Evolutionary conservation across 306 rosid genomes (phyloP).

Genomic region (Inga leiocalycina): DNA sequence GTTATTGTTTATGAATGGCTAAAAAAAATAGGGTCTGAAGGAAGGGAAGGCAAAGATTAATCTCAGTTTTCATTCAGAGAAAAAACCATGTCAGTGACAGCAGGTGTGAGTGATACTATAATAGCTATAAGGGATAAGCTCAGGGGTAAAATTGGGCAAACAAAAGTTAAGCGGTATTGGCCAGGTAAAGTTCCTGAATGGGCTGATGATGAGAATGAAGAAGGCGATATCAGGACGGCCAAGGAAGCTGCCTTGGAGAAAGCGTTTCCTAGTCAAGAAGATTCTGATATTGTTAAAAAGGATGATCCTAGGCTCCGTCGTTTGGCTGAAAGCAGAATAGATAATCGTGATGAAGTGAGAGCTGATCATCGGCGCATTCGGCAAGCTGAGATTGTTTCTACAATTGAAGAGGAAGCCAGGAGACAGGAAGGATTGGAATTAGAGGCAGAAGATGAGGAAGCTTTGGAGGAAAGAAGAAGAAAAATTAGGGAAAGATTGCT

Average conservation of each 20-base stretch:
- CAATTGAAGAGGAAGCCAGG: constrained; percentile 84
- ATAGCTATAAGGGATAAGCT: constrained; percentile 92
- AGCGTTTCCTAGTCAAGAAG: constrained; percentile 70
- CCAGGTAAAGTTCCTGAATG: constrained; percentile 97
- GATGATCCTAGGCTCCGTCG: constrained; percentile 88
- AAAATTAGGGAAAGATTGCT: constrained; percentile 71
- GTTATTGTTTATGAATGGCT: background rate
- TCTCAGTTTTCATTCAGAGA: constrained; percentile 13
- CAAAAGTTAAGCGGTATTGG: constrained; percentile 92
- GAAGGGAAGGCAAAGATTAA: background rate
- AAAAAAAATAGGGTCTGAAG: constrained; percentile 32
- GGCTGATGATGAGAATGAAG: constrained; percentile 83
- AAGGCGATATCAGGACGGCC: constrained; percentile 62
- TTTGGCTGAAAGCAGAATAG: constrained; percentile 76
- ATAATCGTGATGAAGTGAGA: constrained; percentile 87
- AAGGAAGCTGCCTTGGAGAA: constrained; percentile 69
- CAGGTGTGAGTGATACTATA: constrained; percentile 90
- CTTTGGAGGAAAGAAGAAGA: constrained; percentile 80
- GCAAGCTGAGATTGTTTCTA: constrained; percentile 92
- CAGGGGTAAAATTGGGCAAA: constrained; percentile 92
- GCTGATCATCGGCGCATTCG: constrained; percentile 92
- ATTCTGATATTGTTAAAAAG: constrained; percentile 51
- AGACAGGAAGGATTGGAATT: constrained; percentile 88
- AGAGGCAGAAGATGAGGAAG: constrained; percentile 77
- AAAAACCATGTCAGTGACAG: constrained; percentile 84